These are phyloP conservation scores for Phanerodontia chrysosporium DNA, from an alignment of 768 basidiomycete species.

Conservation along the genomic window DNA sequence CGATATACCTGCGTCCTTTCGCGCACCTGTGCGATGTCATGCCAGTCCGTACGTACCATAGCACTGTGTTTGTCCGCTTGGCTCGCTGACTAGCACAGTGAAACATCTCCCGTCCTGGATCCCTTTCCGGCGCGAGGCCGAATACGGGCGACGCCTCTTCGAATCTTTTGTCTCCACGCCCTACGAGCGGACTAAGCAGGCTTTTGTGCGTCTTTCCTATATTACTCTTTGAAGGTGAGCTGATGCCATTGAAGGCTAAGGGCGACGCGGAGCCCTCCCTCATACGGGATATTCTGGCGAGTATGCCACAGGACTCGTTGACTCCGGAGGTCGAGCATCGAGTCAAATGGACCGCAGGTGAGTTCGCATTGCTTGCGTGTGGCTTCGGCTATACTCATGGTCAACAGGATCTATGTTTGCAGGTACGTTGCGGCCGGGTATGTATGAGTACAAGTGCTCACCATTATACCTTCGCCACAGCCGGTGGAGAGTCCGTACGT, in stretches of 20 bases:
- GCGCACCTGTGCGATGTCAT: constrained; percentile 6
- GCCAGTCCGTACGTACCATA: background rate
- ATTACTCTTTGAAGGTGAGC: no score
- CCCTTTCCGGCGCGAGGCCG: constrained; percentile 20
- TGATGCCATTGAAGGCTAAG: constrained; percentile 2
- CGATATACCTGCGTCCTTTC: background rate
- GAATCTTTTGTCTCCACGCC: constrained; percentile 13
- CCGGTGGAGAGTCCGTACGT: constrained; percentile 10
- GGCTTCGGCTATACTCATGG: no score
- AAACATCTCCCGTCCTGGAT: constrained; percentile 23
- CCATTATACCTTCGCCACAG: background rate
- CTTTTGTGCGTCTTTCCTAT: constrained; percentile 15
- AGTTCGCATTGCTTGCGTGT: background rate
- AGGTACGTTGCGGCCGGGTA: constrained; percentile 2
- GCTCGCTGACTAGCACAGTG: constrained; percentile 10
- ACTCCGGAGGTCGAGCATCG: background rate
- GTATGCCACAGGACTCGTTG: background rate
- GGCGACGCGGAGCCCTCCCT: constrained; percentile 17
- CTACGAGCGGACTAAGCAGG: constrained; percentile 19
- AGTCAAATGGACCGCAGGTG: constrained; percentile 8
- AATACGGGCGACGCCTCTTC: constrained; percentile 8
- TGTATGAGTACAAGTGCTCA: background rate
- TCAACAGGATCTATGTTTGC: background rate
- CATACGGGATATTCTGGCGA: constrained; percentile 8
- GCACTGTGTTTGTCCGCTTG: background rate